phyloP scores from a whole-genome alignment of 352 stramenopile genomes.

The Pythium phragmiticola region DNA sequence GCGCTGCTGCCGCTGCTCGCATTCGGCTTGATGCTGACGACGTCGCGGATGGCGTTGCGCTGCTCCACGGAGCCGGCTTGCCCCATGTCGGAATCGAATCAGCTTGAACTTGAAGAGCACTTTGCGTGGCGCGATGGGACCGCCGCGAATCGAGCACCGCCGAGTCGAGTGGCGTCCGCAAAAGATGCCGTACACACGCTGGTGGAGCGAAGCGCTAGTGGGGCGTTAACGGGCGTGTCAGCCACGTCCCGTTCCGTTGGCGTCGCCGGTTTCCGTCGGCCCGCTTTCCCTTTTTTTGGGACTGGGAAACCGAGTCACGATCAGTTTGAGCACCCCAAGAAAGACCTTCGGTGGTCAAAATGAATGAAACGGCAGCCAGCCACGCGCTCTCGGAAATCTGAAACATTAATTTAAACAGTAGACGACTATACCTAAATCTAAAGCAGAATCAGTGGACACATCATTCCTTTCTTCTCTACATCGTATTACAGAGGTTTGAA shows the following conservation, averaged over 20 bases:
- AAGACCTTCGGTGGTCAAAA: slow-evolving; percentile 13
- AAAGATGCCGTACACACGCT: not conserved
- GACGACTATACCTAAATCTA: not conserved
- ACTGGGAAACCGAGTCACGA: slow-evolving; percentile 8
- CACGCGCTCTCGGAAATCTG: not conserved
- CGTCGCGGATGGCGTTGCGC: slow-evolving; percentile 73
- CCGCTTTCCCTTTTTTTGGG: slow-evolving; percentile 19
- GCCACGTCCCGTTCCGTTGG: slow-evolving; percentile 13
- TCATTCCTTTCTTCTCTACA: not conserved
- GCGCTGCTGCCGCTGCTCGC: slow-evolving; percentile 31
- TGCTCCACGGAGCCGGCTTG: slow-evolving; percentile 79
- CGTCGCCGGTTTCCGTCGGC: slow-evolving; percentile 15
- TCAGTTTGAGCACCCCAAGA: slow-evolving; percentile 25
- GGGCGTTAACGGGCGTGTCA: slow-evolving; percentile 6
- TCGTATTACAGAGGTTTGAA: slow-evolving; percentile 4
- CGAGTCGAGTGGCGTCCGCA: not conserved
- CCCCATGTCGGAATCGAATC: slow-evolving; percentile 42
- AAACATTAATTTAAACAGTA: slow-evolving; percentile 9
- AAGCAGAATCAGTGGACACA: not conserved
- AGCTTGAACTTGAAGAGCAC: not conserved
- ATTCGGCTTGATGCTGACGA: slow-evolving; percentile 50
- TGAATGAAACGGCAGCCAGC: slow-evolving; percentile 22
- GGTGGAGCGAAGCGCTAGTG: not conserved
- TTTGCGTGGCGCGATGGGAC: not conserved
- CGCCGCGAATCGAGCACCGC: slow-evolving; percentile 1